Base-by-base conservation (phyloP, 495 filamentous ascomycete species). In the Neurospora sp. region DNA sequence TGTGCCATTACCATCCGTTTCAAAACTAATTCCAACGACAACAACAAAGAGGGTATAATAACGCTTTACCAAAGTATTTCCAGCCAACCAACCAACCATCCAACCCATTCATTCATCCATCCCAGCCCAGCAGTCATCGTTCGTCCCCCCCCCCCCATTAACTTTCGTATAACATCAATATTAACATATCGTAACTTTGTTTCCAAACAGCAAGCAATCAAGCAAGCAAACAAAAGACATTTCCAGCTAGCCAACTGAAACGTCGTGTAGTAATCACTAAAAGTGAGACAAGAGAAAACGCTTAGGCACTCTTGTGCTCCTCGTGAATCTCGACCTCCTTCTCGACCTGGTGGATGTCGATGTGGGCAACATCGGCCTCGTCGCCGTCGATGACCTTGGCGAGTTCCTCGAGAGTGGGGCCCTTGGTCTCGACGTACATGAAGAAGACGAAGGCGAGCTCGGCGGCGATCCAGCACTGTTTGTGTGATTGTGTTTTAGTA, bases 381-480 rank as follows among this genome's bases (percentile, higher is more conserved):
- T 89, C 85, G 40, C 89, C 88, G 70, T 90, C 89, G 76, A 90
- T 89, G 79, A 88, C 81, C 81, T 85, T 86, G 72, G 85, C 86
- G 8, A 92, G 87, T 80, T 91, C 90, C 82, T 91, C 90, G 69
- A 91, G 85, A 18, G 89, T 89, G 16, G 86, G 86, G 70, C 89
- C 88, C 74, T 85, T 86, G 66, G 89, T 92, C 83, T 92, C 90
- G 71, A 90, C 83, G 76, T 89, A 92, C 83, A 89, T 88, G 83
- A 89, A 87, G 83, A 85, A 91, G 69, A 91, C 88, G 48, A 90
- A 88, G 69, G 77, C 41, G 69, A 90, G 77, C 80, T 91, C 89
- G 78, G 87, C 74, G 72, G 82, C 84, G 79, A 91, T 85, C 86
- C 88, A 90, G 81, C 81, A 80, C 75, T 82, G 73, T 38, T n/a